Percentiles rank a stretch among this genome's conserved stretches.
Evolutionary conservation across 2,329 filamentous ascomycete genomes (phyloP).

Genomic region (Pseudohalonectria lignicola): DNA sequence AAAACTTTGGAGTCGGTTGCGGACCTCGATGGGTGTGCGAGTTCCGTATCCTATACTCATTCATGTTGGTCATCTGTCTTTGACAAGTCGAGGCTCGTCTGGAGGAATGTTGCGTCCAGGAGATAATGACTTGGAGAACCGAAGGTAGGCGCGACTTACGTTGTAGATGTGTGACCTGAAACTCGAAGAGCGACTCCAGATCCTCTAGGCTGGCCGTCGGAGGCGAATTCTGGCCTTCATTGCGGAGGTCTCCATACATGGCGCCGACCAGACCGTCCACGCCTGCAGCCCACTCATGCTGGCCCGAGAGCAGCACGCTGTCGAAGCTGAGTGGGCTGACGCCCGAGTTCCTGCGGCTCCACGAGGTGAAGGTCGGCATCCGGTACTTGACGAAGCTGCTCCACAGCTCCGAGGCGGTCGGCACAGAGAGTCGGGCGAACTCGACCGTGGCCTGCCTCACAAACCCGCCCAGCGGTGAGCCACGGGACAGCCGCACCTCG

Average conservation of each 20-base stretch:
- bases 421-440: constrained; percentile 69
- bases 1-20: too few relatives aligned
- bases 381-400: constrained; percentile 72
- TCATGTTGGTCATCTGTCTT: too few relatives aligned
- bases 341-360: constrained; percentile 51
- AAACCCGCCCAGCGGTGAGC: constrained; percentile 73
- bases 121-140: too few relatives aligned
- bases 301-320: constrained; percentile 37
- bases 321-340: constrained; percentile 48
- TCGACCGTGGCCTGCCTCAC: constrained; percentile 68
- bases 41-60: too few relatives aligned
- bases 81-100: too few relatives aligned
- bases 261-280: constrained; percentile 25
- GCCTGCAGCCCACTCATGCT: constrained; percentile 33
- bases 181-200: constrained; percentile 70
- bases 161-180: constrained; percentile 81
- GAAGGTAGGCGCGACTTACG: too few relatives aligned
- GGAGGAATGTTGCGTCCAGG: too few relatives aligned
- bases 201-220: constrained; percentile 61
- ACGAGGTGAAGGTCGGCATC: constrained; percentile 57
- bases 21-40: too few relatives aligned
- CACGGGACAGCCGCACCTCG: constrained; percentile 53
- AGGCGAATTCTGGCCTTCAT: constrained; percentile 17
- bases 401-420: constrained; percentile 72
- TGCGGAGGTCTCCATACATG: constrained; percentile 41